These are phyloP conservation scores for Lepidium sativum DNA, from an alignment of 345 rosid species.

Conservation along the genomic window DNA sequence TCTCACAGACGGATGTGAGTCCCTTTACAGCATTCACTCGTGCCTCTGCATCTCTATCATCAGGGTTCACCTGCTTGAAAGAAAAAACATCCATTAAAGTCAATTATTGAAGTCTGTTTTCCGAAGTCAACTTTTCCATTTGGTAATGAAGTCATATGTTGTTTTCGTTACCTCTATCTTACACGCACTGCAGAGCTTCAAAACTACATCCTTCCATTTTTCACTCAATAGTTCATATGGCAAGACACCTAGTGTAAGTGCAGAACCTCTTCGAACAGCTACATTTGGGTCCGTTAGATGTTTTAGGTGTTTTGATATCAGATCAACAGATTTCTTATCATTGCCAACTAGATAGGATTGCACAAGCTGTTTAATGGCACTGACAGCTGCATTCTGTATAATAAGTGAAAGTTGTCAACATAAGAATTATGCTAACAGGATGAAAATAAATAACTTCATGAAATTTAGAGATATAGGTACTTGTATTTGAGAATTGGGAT, in stretches of 20 bases:
- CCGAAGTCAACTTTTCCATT: too few relatives aligned
- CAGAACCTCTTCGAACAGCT: conserved; percentile 91
- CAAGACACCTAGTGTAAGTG: conserved; percentile 74
- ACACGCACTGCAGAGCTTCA: conserved; percentile 66
- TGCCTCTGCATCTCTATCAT: conserved; percentile 95
- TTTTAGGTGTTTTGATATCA: conserved; percentile 52
- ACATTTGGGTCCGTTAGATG: conserved; percentile 70
- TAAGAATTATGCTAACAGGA: neutral
- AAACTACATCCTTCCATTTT: conserved; percentile 58
- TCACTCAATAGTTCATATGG: conserved; percentile 58
- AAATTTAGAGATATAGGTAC: conserved; percentile 29
- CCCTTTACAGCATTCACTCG: conserved; percentile 90
- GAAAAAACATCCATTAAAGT: too few relatives aligned
- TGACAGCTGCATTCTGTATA: conserved; percentile 64
- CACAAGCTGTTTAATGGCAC: conserved; percentile 62
- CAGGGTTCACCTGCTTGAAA: conserved; percentile 46
- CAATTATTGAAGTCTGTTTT: too few relatives aligned
- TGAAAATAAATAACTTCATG: conserved; percentile 2
- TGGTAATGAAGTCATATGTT: too few relatives aligned
- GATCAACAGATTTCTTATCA: conserved; percentile 27
- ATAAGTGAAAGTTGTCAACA: conserved; percentile 12
- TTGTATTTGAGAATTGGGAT: conserved; percentile 96
- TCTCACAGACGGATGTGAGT: conserved; percentile 73
- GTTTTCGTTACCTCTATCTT: conserved; percentile 40
- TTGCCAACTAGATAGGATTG: conserved; percentile 42